phyloP scores from a whole-genome alignment of 2,329 filamentous ascomycete species.

The Tolypocladium sp. region DNA sequence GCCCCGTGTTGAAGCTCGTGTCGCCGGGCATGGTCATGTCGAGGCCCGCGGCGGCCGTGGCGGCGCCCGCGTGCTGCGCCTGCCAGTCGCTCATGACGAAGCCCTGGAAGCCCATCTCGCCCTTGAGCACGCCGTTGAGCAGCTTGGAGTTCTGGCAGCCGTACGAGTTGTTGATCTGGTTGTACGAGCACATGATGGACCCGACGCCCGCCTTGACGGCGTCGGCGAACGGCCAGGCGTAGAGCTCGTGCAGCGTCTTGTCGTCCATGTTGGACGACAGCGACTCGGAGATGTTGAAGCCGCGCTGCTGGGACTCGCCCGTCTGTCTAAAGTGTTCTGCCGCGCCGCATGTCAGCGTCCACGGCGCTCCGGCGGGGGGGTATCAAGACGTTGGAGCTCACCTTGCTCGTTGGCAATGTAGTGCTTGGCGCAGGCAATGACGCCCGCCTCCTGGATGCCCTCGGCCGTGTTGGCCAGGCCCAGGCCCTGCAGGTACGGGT shows the following conservation, averaged over 20 bases:
- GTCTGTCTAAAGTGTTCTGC: constrained; percentile 62
- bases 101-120: constrained; percentile 72
- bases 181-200: constrained; percentile 59
- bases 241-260: constrained; percentile 66
- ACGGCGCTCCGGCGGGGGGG: too few species aligned
- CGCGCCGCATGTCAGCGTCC: constrained; percentile 3
- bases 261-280: constrained; percentile 59
- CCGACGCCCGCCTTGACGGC: constrained; percentile 59
- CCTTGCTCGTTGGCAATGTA: constrained; percentile 64
- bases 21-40: constrained; percentile 92
- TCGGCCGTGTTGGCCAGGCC: constrained; percentile 64
- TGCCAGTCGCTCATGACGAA: constrained; percentile 77
- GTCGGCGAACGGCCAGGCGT: constrained; percentile 71
- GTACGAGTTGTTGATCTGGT: constrained; percentile 74
- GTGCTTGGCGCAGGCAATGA: constrained; percentile 79
- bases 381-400: too few species aligned
- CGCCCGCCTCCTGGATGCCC: constrained; percentile 73
- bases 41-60: constrained; percentile 60
- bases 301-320: constrained; percentile 40
- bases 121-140: constrained; percentile 68
- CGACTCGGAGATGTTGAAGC: constrained; percentile 53
- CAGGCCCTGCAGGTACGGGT: constrained; percentile 66
- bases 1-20: constrained; percentile 62
- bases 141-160: constrained; percentile 70
- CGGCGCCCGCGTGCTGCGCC: constrained; percentile 62